phyloP scores from a whole-genome alignment of 1,284 basidiomycete genomes.

The Trichosporon sp. region DNA sequence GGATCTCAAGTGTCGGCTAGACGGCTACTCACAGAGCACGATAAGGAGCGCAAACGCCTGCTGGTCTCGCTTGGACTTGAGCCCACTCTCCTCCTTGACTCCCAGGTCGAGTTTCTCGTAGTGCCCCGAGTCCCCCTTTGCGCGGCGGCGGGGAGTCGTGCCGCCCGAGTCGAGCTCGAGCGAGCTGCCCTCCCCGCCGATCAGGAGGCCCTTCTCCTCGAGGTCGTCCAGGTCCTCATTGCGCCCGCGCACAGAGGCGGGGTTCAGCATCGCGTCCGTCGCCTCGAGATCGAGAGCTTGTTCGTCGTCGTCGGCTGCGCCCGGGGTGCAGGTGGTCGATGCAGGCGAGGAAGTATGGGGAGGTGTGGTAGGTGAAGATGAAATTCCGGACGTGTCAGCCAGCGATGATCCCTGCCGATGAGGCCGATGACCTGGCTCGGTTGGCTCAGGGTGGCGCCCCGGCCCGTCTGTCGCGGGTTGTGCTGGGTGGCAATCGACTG shows the following conservation, averaged over 20 bases:
- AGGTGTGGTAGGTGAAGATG: background rate
- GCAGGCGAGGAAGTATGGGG: background rate
- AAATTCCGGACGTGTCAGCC: background rate
- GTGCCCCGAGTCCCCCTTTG: conserved; percentile 1
- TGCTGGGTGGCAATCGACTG: background rate
- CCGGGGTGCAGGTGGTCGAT: background rate
- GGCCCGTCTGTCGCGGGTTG: background rate
- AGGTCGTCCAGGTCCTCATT: conserved; percentile 49
- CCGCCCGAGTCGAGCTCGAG: conserved; percentile 13
- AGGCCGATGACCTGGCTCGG: background rate
- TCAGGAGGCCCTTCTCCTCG: conserved; percentile 51
- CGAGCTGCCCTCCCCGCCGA: conserved; percentile 7
- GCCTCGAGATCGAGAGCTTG: background rate
- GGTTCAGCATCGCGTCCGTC: conserved; percentile 27
- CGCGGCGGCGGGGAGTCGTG: background rate
- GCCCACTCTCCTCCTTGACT: conserved; percentile 36
- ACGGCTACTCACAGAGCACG: conserved; percentile 72
- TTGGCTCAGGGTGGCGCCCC: conserved; percentile 3
- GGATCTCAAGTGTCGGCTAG: conserved; percentile 18
- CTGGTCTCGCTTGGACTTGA: conserved; percentile 64
- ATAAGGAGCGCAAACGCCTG: conserved; percentile 83
- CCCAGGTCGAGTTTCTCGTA: conserved; percentile 41
- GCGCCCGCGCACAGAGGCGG: conserved; percentile 35
- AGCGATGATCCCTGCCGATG: background rate
- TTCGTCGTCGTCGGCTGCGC: background rate